A percentile compares a stretch with the other conserved stretches of the same genome.
phyloP scores from a whole-genome alignment of 306 rosid species.

The Ormosia emarginata region DNA sequence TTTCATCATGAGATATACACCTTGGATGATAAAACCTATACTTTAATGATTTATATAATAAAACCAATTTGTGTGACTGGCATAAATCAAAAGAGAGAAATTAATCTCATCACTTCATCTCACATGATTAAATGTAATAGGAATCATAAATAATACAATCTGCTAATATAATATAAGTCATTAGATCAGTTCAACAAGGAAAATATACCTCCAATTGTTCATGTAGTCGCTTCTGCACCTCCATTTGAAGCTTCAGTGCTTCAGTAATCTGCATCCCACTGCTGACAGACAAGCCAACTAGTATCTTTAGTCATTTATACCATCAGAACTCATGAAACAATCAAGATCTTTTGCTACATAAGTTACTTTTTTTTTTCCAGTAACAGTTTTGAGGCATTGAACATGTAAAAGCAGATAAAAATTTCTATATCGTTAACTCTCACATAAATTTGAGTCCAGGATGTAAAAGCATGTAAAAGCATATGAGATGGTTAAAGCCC shows the following conservation, averaged over 20 bases:
- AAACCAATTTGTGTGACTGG: background rate
- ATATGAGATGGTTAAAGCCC: background rate
- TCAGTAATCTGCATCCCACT: constrained; percentile 98
- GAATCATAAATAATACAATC: background rate
- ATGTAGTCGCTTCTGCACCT: constrained; percentile 96
- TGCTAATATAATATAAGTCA: constrained; percentile 4
- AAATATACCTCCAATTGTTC: constrained; percentile 93
- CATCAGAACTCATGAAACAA: constrained; percentile 1
- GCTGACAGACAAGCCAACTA: constrained; percentile 23
- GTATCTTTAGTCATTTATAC: background rate
- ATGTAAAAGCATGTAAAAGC: background rate
- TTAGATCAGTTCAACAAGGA: constrained; percentile 2
- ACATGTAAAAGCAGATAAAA: background rate
- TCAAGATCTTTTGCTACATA: background rate
- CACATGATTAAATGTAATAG: constrained; percentile 6
- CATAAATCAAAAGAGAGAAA: background rate
- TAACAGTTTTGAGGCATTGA: background rate
- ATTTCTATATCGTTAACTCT: background rate
- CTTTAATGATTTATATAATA: background rate
- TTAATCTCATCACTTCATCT: background rate
- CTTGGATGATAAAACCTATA: background rate
- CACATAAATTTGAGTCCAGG: background rate
- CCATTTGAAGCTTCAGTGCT: constrained; percentile 99
- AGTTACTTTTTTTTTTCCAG: background rate
- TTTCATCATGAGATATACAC: background rate